Percentiles rank a stretch among this genome's conserved stretches.
These are phyloP conservation scores for Neopestalotiopsis sp. DNA, from an alignment of 2,329 filamentous ascomycete species.

Conservation along the genomic window DNA sequence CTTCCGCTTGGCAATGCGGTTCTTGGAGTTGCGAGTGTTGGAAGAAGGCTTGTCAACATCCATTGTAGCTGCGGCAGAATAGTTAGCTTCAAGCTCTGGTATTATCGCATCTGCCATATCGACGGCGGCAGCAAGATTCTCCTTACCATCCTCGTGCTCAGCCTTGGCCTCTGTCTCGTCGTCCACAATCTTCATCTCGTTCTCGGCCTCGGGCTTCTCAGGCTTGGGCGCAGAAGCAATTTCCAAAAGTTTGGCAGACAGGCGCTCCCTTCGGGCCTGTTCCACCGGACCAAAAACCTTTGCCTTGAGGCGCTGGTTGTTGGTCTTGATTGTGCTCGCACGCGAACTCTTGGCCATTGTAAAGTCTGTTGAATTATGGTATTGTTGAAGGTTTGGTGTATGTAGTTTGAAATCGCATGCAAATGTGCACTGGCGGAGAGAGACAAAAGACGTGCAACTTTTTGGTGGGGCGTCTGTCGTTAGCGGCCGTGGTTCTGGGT, in stretches of 20 bases:
- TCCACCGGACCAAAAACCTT: constrained; percentile 86
- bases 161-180: constrained; percentile 31
- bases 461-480: constrained; percentile 17
- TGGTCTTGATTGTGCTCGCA: constrained; percentile 79
- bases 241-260: constrained; percentile 85
- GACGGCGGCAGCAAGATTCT: not conserved
- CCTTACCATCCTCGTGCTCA: constrained; percentile 25
- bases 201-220: constrained; percentile 63
- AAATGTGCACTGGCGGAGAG: not conserved
- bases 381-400: not conserved
- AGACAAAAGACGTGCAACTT: constrained; percentile 14
- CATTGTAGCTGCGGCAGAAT: constrained; percentile 49
- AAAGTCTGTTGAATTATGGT: not conserved
- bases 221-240: constrained; percentile 79
- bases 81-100: not conserved
- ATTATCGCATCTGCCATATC: constrained; percentile 16
- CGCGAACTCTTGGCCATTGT: constrained; percentile 87
- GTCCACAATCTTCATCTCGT: constrained; percentile 55
- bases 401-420: not conserved
- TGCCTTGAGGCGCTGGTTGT: constrained; percentile 79
- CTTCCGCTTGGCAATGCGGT: constrained; percentile 62
- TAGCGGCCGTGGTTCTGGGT: not conserved
- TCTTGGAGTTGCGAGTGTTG: constrained; percentile 46
- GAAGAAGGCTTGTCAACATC: constrained; percentile 59
- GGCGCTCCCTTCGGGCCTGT: constrained; percentile 77